phyloP scores from a whole-genome alignment of 192 early-diverging fungal species.

The Dispira simplex region DNA sequence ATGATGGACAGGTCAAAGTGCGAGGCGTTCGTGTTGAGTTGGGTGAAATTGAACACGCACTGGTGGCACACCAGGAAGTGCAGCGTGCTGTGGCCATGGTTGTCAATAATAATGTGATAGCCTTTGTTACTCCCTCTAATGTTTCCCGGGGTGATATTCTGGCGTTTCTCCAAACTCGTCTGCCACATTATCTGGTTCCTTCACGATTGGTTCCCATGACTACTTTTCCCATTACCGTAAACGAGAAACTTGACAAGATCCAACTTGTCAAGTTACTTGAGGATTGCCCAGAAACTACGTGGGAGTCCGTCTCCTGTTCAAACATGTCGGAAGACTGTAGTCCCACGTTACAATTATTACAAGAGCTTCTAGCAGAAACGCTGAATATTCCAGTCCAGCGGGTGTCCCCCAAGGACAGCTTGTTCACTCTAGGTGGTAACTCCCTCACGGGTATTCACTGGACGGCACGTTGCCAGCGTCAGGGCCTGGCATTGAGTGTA shows the following conservation, averaged over 20 bases:
- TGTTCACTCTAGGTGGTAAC: too few species aligned
- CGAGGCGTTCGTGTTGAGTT: conserved; percentile 22
- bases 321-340: too few species aligned
- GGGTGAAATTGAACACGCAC: conserved; percentile 15
- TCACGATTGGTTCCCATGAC: not conserved
- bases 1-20: conserved; percentile 23
- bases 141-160: not conserved
- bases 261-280: too few species aligned
- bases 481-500: too few species aligned
- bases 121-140: conserved; percentile 15
- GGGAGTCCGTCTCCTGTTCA: too few species aligned
- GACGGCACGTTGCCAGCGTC: too few species aligned
- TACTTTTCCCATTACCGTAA: not conserved
- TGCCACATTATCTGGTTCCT: conserved; percentile 9
- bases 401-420: too few species aligned
- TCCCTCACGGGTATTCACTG: too few species aligned
- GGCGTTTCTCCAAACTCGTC: not conserved
- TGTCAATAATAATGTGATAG: conserved; percentile 13
- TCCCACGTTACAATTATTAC: too few species aligned
- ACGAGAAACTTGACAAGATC: not conserved
- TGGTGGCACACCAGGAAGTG: conserved; percentile 13
- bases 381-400: too few species aligned
- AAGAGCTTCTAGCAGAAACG: too few species aligned
- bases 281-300: too few species aligned
- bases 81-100: conserved; percentile 15